Percentiles rank a stretch among this genome's conserved stretches.
Evolutionary conservation across 106 monocot genomes (phyloP).

Genomic region (Dendrobium chrysotoxum): DNA sequence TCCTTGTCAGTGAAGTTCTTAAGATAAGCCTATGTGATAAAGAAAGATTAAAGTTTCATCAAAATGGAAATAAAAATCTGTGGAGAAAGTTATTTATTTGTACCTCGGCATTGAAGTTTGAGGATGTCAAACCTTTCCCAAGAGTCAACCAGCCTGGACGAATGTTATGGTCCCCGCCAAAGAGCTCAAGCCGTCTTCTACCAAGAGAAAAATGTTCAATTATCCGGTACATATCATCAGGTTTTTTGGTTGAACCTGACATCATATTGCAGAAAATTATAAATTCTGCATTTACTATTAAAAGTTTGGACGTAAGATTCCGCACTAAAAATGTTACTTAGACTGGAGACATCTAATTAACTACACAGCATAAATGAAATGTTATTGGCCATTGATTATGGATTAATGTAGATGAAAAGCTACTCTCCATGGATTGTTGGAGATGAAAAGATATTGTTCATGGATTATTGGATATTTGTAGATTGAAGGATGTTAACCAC

Average conservation of each 20-base stretch:
- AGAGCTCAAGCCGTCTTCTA: constrained; percentile 87
- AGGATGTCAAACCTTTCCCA: constrained; percentile 85
- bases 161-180: constrained; percentile 96
- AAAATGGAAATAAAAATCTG: neutral
- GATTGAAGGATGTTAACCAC: too few species aligned
- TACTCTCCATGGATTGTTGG: too few species aligned
- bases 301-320: too few species aligned
- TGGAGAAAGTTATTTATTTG: neutral
- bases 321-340: too few species aligned
- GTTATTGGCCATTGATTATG: too few species aligned
- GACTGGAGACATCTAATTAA: too few species aligned
- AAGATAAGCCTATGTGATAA: constrained; percentile 44
- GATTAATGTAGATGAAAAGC: too few species aligned
- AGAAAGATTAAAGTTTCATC: neutral
- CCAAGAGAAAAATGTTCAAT: constrained; percentile 96
- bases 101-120: constrained; percentile 90
- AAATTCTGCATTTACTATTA: neutral
- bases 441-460: too few species aligned
- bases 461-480: too few species aligned
- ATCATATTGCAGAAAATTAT: neutral
- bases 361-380: too few species aligned
- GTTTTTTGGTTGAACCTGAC: constrained; percentile 87
- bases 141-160: constrained; percentile 93
- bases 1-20: constrained; percentile 78
- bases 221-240: constrained; percentile 94